Base-by-base conservation (phyloP, 139 green algal genomes). In the Picochlorum sp. region DNA sequence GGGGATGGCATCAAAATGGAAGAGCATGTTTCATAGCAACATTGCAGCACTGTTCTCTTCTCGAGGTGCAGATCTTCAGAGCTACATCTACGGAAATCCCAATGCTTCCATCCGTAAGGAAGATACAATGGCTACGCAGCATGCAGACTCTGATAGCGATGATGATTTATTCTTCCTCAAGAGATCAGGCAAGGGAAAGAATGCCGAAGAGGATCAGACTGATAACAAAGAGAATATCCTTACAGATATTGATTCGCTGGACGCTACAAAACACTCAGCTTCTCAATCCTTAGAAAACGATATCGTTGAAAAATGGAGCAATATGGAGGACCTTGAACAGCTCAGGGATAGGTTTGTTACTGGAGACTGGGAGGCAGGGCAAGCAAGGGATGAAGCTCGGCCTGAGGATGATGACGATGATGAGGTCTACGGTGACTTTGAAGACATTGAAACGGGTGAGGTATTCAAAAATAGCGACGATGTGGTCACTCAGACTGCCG, bases 381-480 rank as follows among this genome's bases (percentile, higher is more conserved):
- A 78, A 52, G 67, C 74, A 32, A 75, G 90, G 2, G 72, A 74
- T 3, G 63, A 71, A 44, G 82, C 81, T 0, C 61, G 70, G 38
- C 82, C 84, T 0, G 70, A 70, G 1, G 81, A 75, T 13, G 51
- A 44, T 45, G 54, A n/a, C 2, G 73, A 67, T 41, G 62, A 60
- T 20, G 61, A 77, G 62, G 61, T 72, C 30, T 80, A 64, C 64
- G 78, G 76, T 18, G 67, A 98, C 28, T 97, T 97, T 77, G 88
- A 97, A 74, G 93, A 98, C 70, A 34, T 98, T 52, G 93, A 98
- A 72, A 87, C 84, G 1, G 72, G 75, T 50, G 60, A 77, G 50
- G 63, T 70, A 23, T 80, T 82, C 55, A 52, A 30, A 45, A 60
- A 66, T 18, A 78, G 71, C 51, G 6, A 24, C 16, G 71, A 78